phyloP scores from a whole-genome alignment of 2,329 filamentous ascomycete genomes.

The Diaporthe citriasiana region DNA sequence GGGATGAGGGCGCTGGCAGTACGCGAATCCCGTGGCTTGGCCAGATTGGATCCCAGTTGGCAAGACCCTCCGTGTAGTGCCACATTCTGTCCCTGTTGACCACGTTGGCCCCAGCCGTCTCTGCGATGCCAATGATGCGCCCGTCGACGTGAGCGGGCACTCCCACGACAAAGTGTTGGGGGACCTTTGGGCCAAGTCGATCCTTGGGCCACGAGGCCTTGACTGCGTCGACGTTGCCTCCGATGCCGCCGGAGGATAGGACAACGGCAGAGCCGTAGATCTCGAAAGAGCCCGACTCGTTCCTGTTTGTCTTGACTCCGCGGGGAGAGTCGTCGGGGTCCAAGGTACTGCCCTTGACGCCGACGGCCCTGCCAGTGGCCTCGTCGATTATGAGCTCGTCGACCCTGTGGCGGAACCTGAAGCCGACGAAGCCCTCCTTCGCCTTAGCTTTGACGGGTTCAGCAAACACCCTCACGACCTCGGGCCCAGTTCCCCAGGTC shows the following conservation, averaged over 20 bases:
- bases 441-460: constrained; percentile 69
- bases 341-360: constrained; percentile 67
- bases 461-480: constrained; percentile 69
- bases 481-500: constrained; percentile 73
- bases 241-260: constrained; percentile 71
- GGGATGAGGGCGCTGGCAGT: constrained; percentile 71
- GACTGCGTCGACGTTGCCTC: constrained; percentile 72
- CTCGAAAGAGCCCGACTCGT: constrained; percentile 65
- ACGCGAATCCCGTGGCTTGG: constrained; percentile 72
- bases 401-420: constrained; percentile 69
- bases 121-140: constrained; percentile 71
- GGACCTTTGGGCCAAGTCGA: constrained; percentile 68
- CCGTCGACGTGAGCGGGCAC: constrained; percentile 76
- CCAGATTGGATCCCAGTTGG: constrained; percentile 75
- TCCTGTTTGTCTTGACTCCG: constrained; percentile 67
- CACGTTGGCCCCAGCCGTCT: constrained; percentile 65
- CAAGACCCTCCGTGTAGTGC: constrained; percentile 75
- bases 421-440: constrained; percentile 66
- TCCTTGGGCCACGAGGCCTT: constrained; percentile 71
- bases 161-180: constrained; percentile 69
- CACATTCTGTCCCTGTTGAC: constrained; percentile 76
- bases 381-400: constrained; percentile 69
- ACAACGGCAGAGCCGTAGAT: constrained; percentile 66
- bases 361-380: constrained; percentile 62
- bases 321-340: constrained; percentile 63